A percentile compares a stretch with the other conserved stretches of the same genome.
These are phyloP conservation scores for Ramalina peruviana DNA, from an alignment of 495 filamentous ascomycete species.

Conservation along the genomic window DNA sequence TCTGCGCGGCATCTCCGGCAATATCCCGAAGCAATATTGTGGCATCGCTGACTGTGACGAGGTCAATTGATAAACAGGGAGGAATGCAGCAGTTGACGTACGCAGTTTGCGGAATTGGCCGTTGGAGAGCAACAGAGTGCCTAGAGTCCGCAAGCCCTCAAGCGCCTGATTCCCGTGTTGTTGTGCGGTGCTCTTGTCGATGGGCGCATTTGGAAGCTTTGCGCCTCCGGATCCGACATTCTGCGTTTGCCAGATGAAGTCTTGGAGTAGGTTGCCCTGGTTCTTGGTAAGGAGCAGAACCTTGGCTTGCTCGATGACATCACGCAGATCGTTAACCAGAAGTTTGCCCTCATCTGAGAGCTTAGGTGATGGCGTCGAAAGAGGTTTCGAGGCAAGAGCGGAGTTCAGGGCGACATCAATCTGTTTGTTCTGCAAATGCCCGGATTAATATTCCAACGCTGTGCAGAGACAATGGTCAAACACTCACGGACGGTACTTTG, in stretches of 20 bases:
- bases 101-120: slow-evolving; percentile 91
- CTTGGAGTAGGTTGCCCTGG: slow-evolving; percentile 82
- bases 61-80: slow-evolving; percentile 16
- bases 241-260: slow-evolving; percentile 90
- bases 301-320: slow-evolving; percentile 83
- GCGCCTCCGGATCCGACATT: slow-evolving; percentile 45
- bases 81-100: slow-evolving; percentile 30
- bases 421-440: slow-evolving; percentile 58
- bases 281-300: slow-evolving; percentile 86
- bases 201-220: slow-evolving; percentile 43
- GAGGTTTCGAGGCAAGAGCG: slow-evolving; percentile 50
- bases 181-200: slow-evolving; percentile 60
- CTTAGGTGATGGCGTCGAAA: slow-evolving; percentile 58
- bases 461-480: background rate
- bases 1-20: slow-evolving; percentile 74
- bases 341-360: slow-evolving; percentile 69
- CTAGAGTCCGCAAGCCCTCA: slow-evolving; percentile 78
- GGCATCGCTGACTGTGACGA: slow-evolving; percentile 63
- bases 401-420: slow-evolving; percentile 90
- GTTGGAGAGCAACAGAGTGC: slow-evolving; percentile 83
- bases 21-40: slow-evolving; percentile 72
- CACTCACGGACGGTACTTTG: slow-evolving; percentile 79
- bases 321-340: slow-evolving; percentile 61
- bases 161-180: slow-evolving; percentile 71
- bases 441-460: background rate